Evolutionary conservation across 2,329 filamentous ascomycete species (phyloP), one percentile per base, ranked within the genome.

Genomic region (Ascochyta viciae-villosae): DNA sequence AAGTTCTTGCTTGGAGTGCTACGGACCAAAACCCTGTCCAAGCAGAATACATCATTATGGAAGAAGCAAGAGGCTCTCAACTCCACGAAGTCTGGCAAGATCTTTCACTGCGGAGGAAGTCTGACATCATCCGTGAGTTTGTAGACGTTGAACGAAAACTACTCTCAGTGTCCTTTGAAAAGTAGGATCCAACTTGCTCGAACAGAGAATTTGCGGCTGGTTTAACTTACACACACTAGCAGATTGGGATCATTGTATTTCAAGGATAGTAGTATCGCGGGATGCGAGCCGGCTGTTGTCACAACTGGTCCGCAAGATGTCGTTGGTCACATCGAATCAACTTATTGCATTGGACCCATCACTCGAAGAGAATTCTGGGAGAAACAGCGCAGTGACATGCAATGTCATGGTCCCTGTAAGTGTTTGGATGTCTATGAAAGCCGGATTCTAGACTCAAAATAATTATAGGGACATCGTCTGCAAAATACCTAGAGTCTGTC

Each of bases 21-120:
- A 58, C 60, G 26, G 50, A 54, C 10, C 24, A 66, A 37, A 71
- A 68, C 42, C 63, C 64, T 45, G 62, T 71, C 16, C 50, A 62
- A n/a, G 54, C 66, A 37, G 69, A 72, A 62, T 72, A 70, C 35
- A 70, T 72, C 31, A 67, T 72, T 41, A 71, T 68, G 67, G 69
- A 71, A 58, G 61, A 68, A 62, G 68, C 65, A 29, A 57, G 35
- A 57, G 65, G 68, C 9, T 54, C 52, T 33, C 65, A 62, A 48
- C 63, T 68, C 3, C 52, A 67, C 29, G 41, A 64, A 47, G 57
- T 65, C 19, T 72, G 64, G 69, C 29, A 64, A 10, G 58, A 66
- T 44, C 55, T 70, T 16, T n/a, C 43, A 49, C 41, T 68, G 19
- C 45, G 58, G 31, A 60, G 1, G 39, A 69, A 67, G 41, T 43